A percentile compares a stretch with the other conserved stretches of the same genome.
Evolutionary conservation across 139 green algal species (phyloP).

Genomic region (Micromonas commoda): DNA sequence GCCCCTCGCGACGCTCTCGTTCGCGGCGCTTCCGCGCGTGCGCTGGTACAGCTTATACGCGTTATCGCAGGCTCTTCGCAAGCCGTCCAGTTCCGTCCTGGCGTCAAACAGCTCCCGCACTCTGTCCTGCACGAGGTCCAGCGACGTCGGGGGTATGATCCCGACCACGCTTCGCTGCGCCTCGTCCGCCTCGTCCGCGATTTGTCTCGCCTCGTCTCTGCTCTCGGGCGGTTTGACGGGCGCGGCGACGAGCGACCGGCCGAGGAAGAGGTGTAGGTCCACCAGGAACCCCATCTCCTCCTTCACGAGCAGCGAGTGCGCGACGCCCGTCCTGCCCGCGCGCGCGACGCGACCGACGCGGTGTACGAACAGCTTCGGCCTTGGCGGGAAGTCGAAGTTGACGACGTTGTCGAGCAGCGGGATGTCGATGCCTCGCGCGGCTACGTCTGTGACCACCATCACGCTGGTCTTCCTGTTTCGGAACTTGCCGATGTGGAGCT

Average conservation of each 20-base stretch:
- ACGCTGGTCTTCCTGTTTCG: conserved; percentile 47
- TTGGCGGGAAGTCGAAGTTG: conserved; percentile 72
- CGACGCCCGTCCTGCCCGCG: conserved; percentile 57
- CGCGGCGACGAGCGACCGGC: conserved; percentile 47
- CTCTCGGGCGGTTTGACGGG: conserved; percentile 27
- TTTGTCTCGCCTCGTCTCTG: conserved; percentile 43
- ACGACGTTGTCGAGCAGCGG: conserved; percentile 97
- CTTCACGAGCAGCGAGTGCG: conserved; percentile 62
- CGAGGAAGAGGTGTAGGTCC: conserved; percentile 94
- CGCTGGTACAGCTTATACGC: conserved; percentile 81
- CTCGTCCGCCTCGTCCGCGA: conserved; percentile 7
- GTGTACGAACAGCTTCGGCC: conserved; percentile 80
- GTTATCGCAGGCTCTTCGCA: conserved; percentile 48
- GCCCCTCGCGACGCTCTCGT: conserved; percentile 58
- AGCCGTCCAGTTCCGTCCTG: neutral
- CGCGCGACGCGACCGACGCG: conserved; percentile 73
- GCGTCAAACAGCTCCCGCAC: conserved; percentile 30
- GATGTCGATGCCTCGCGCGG: conserved; percentile 95
- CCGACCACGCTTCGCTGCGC: conserved; percentile 10
- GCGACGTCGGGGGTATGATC: neutral
- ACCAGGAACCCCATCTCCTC: conserved; percentile 83
- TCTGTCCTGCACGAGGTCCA: conserved; percentile 31
- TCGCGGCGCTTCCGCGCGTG: conserved; percentile 65
- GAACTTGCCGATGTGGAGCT: conserved; percentile 92
- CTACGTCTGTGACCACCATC: conserved; percentile 94